phyloP scores from a whole-genome alignment of 208 protist species.

The Chromosphaera perkinsii region DNA sequence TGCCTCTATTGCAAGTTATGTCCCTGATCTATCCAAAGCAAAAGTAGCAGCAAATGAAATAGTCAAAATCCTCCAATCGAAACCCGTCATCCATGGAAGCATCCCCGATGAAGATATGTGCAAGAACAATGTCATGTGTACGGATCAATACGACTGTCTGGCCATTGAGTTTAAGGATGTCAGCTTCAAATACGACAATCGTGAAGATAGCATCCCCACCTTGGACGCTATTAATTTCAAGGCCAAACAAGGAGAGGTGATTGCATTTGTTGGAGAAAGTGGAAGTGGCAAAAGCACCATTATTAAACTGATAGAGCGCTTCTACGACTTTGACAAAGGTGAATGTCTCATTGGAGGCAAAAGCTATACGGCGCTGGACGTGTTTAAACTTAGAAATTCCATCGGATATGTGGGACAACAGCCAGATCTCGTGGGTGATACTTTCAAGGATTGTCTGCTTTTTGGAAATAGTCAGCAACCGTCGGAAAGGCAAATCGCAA shows the following conservation, averaged over 20 bases:
- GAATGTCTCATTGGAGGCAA: conserved; percentile 45
- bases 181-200: conserved; percentile 48
- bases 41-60: no score
- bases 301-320: conserved; percentile 47
- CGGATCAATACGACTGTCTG: no score
- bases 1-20: no score
- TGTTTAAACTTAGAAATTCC: conserved; percentile 28
- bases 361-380: conserved; percentile 29
- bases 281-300: conserved; percentile 70
- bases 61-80: no score
- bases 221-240: conserved; percentile 34
- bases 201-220: no score
- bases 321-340: conserved; percentile 49
- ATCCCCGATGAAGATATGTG: no score
- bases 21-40: no score
- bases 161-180: conserved; percentile 50
- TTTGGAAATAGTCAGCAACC: no score
- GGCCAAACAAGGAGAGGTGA: conserved; percentile 18
- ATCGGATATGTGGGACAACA: conserved; percentile 43
- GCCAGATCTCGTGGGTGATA: conserved; percentile 37
- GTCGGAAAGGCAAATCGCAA: no score
- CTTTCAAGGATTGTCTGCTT: conserved; percentile 42
- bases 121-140: no score
- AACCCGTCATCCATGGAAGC: no score
- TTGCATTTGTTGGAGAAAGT: conserved; percentile 62